Conservation (phyloP, 805 yeast genomes). For the Torulaspora maleeae region DNA sequence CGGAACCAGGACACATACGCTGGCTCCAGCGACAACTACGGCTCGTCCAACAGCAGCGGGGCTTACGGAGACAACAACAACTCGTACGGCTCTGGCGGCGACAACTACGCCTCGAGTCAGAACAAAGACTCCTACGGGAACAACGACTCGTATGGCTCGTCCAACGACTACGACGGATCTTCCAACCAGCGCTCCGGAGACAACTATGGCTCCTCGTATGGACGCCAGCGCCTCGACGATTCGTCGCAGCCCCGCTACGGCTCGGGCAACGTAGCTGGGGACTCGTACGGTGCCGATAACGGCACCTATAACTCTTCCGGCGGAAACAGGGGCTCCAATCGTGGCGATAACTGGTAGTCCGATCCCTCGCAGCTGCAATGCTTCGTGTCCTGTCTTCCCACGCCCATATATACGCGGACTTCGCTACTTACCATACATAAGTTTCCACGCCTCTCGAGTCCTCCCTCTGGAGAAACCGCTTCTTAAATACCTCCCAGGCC, state of each 20-base stretch:
- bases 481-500: too few relatives aligned
- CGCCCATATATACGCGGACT: background rate
- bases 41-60: slow-evolving; percentile 7
- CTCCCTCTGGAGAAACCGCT: too few relatives aligned
- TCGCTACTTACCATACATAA: too few relatives aligned
- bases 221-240: slow-evolving; percentile 14
- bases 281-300: slow-evolving; percentile 10
- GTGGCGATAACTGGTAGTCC: slow-evolving; percentile 3
- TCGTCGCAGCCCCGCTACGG: slow-evolving; percentile 14
- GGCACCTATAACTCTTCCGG: slow-evolving; percentile 14
- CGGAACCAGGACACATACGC: slow-evolving; percentile 16
- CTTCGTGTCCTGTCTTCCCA: background rate
- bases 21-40: slow-evolving; percentile 19
- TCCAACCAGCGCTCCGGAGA: slow-evolving; percentile 15
- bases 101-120: slow-evolving; percentile 21
- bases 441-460: too few relatives aligned
- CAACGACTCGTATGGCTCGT: slow-evolving; percentile 30
- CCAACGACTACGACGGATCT: slow-evolving; percentile 29
- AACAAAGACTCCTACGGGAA: slow-evolving; percentile 25
- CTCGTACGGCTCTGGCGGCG: slow-evolving; percentile 20
- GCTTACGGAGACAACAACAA: slow-evolving; percentile 12
- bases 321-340: background rate
- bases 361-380: background rate
- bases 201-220: slow-evolving; percentile 17
- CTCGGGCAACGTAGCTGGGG: slow-evolving; percentile 5